Evolutionary conservation across 192 early-diverging fungal species (phyloP).

Genomic region (Coemansia sp.): DNA sequence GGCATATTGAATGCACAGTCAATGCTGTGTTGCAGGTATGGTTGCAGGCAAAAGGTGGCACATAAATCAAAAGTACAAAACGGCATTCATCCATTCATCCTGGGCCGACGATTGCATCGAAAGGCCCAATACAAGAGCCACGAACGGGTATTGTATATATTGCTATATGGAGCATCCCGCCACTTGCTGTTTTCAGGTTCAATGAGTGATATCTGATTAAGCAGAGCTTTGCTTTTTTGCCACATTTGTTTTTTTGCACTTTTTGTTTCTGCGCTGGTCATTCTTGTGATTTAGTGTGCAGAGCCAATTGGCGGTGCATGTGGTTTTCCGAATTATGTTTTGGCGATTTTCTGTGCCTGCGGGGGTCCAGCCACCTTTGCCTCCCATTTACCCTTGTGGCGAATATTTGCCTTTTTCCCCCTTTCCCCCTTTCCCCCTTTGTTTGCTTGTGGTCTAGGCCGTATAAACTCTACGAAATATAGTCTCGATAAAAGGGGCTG

Average conservation of each 20-base stretch:
- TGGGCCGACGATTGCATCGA: no score
- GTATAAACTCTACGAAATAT: neutral
- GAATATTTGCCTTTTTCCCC: neutral
- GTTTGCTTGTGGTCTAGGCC: neutral
- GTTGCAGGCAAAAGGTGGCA: no score
- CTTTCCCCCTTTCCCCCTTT: neutral
- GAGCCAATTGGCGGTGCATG: neutral
- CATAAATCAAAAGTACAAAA: no score
- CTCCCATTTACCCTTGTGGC: neutral
- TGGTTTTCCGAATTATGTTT: neutral
- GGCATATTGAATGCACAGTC: no score
- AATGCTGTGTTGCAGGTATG: no score
- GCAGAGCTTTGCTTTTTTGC: neutral
- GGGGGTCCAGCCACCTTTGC: neutral
- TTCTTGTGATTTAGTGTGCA: neutral
- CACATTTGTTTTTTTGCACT: neutral
- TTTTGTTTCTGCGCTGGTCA: neutral
- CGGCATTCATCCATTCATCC: no score
- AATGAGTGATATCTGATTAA: slow-evolving; percentile 14
- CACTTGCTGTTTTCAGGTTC: neutral
- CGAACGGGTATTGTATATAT: no score
- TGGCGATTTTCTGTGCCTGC: neutral
- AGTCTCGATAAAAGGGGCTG: neutral
- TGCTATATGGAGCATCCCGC: no score
- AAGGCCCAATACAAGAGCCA: no score